Conservation (phyloP, 164 flowering plant genomes). For the Liriodendron chinense region DNA sequence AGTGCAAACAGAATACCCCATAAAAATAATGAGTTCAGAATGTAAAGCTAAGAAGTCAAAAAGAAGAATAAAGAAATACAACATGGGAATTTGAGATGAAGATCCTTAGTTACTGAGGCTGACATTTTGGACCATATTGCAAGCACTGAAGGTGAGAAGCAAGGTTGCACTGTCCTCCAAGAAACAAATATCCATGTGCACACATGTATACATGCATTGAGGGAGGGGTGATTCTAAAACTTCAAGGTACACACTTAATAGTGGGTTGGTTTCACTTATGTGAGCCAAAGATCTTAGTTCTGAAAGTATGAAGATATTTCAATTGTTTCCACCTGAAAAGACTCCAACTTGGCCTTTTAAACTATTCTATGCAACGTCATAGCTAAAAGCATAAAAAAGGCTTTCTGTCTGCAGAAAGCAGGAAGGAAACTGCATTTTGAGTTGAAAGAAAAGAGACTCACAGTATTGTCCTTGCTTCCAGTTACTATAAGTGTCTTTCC, state of each 20-base stretch:
- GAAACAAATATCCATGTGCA: no score
- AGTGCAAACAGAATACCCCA: no score
- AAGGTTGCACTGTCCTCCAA: no score
- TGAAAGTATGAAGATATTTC: not conserved
- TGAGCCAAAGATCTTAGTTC: not conserved
- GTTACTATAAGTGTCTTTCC: slow-evolving; percentile 69
- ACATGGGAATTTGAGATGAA: not conserved
- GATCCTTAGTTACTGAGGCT: not conserved
- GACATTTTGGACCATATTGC: not conserved
- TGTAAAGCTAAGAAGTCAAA: no score
- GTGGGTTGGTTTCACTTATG: no score
- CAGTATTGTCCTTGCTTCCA: slow-evolving; percentile 90
- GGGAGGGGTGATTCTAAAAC: no score
- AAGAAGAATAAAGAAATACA: no score
- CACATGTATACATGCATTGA: no score
- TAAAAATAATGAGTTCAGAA: no score
- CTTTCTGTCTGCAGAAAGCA: not conserved
- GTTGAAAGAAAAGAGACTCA: slow-evolving; percentile 33
- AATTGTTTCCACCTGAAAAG: not conserved
- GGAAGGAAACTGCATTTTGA: not conserved
- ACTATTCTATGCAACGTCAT: no score
- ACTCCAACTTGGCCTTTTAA: not conserved
- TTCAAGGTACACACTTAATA: no score
- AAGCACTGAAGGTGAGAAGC: not conserved
- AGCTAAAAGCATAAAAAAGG: not conserved